Conservation (phyloP, 805 yeast species). For the Cyberlindnera suaveolens region DNA sequence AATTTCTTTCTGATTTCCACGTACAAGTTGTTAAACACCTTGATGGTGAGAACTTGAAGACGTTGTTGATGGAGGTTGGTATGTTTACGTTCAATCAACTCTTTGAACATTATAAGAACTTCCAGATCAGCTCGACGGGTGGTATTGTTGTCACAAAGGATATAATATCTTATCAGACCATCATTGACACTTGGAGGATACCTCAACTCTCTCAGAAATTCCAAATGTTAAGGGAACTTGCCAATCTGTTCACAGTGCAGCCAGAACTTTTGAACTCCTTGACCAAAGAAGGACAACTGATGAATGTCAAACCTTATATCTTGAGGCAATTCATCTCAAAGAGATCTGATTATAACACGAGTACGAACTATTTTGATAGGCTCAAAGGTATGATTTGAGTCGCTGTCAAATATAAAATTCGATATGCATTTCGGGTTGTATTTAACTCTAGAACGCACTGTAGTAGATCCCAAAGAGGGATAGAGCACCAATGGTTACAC, state of each 20-base stretch:
- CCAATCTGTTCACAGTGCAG: conserved; percentile 80
- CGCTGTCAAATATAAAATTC: not conserved
- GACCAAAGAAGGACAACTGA: conserved; percentile 75
- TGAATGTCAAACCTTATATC: conserved; percentile 53
- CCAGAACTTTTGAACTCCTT: conserved; percentile 72
- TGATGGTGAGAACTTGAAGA: conserved; percentile 41
- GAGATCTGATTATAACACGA: conserved; percentile 62
- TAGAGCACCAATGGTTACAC: conserved; percentile 11
- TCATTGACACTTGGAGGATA: conserved; percentile 62
- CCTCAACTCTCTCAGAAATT: conserved; percentile 56
- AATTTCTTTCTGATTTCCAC: conserved; percentile 40
- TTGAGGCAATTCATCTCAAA: conserved; percentile 62
- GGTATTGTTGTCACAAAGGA: conserved; percentile 81
- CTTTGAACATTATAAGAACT: conserved; percentile 68
- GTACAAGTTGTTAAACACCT: conserved; percentile 33
- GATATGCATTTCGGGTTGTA: not conserved
- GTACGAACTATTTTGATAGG: conserved; percentile 22
- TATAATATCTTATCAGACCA: conserved; percentile 66
- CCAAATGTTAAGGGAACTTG: conserved; percentile 70
- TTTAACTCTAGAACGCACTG: conserved; percentile 10
- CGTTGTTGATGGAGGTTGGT: conserved; percentile 53
- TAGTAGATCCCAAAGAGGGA: conserved; percentile 15
- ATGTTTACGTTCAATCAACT: conserved; percentile 49
- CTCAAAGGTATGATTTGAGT: conserved; percentile 18
- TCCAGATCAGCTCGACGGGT: conserved; percentile 73